These are phyloP conservation scores for Dactylonectria estremocensis DNA, from an alignment of 2,329 filamentous ascomycete species.

Conservation along the genomic window DNA sequence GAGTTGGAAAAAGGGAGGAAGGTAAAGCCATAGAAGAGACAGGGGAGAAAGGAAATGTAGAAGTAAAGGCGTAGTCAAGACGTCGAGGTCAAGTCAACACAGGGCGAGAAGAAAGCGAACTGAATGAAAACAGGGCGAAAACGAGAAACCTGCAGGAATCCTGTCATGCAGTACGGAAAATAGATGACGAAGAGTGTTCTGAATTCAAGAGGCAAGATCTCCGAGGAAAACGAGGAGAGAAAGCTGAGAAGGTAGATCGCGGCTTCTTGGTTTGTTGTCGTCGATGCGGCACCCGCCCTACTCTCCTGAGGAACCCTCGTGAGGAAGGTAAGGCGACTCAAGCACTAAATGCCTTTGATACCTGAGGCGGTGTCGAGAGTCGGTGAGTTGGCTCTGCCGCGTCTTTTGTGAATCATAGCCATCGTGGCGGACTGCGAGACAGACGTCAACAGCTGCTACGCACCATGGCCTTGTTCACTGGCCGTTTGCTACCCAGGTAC, in stretches of 20 bases:
- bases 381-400: background rate
- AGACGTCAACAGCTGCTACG: slow-evolving; percentile 23
- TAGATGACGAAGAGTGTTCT: background rate
- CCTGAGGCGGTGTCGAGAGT: background rate
- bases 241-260: background rate
- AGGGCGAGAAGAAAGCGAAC: slow-evolving; percentile 6
- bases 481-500: background rate
- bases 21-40: background rate
- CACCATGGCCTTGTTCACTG: background rate
- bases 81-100: background rate
- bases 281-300: background rate
- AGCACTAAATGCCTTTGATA: background rate
- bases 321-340: background rate
- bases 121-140: background rate
- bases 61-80: background rate
- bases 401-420: slow-evolving; percentile 20
- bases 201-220: background rate
- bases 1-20: background rate
- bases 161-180: background rate
- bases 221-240: background rate
- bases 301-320: background rate
- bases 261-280: background rate
- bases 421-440: slow-evolving; percentile 1
- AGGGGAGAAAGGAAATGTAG: background rate
- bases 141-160: background rate